Base-by-base conservation (phyloP, 1,139 yeast genomes). In the Zygoascus sp. region DNA sequence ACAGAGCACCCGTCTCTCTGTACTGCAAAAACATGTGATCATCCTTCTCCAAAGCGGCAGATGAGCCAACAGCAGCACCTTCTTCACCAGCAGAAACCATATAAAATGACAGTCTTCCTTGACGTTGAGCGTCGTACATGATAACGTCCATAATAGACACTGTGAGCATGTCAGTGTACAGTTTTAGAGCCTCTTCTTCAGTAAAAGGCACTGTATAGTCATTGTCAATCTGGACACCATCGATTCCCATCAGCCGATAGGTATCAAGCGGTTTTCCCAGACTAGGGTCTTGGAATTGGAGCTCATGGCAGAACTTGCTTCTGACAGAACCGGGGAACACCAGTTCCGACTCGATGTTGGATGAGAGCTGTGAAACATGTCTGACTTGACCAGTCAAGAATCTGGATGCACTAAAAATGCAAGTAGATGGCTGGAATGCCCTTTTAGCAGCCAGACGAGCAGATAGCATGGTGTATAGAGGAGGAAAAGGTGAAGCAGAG, bases 71-170 rank as follows among this genome's bases (percentile, higher is more conserved):
- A 3, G 66, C 60, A 9, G 65, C 61, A 2, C 68, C 69, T 47
- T 65, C 69, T 45, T 65, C 69, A 13, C 69, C 69, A n/a, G 66
- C 66, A 43, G 63, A 58, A 19, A 65, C 68, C 68, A 65, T 65
- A 53, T 65, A 65, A 49, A 65, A 65, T 36, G 64, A 58, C 22
- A 65, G 53, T 16, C 69, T 54, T 13, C 69, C 69, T 48, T 65
- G 69, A 32, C 69, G 57, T 50, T 65, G 69, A 5, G 69, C 68
- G 40, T 65, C 69, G 49, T 62, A 65, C 66, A 65, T 62, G 51
- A 65, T 63, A 28, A 56, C 46, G 44, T 62, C 66, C 58, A 62
- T 50, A 32, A 62, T 60, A 42, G 59, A 53, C 30, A 64, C 53
- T 4, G 65, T 62, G 40, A 64, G 51, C 69, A 65, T 65, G 28